These are phyloP conservation scores for Botrytis cinerea DNA, from an alignment of 2,329 filamentous ascomycete species.

Conservation along the genomic window DNA sequence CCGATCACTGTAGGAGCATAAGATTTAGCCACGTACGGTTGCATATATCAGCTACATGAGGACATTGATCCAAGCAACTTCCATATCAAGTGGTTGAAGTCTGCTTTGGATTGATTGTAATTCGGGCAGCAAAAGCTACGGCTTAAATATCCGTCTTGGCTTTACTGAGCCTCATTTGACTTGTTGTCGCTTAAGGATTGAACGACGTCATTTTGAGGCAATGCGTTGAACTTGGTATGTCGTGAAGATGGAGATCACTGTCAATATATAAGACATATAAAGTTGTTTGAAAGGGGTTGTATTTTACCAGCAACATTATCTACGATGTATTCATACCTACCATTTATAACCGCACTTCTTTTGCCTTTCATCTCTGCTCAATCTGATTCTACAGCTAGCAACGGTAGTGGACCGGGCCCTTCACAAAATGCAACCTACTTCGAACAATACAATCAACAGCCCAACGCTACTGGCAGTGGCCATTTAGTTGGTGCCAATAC, in stretches of 20 bases:
- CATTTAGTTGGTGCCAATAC: neutral
- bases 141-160: neutral
- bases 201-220: neutral
- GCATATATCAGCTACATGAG: neutral
- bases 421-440: constrained; percentile 9
- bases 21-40: neutral
- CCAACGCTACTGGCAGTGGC: constrained; percentile 1
- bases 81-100: neutral
- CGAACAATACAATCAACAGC: neutral
- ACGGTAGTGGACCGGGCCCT: neutral
- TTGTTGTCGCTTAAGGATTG: neutral
- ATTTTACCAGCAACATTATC: neutral
- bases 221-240: neutral
- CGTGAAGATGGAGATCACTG: neutral
- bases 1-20: neutral
- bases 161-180: neutral
- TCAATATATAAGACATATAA: neutral
- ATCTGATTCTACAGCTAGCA: neutral
- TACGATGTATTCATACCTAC: neutral
- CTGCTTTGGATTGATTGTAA: neutral
- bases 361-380: neutral
- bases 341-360: neutral
- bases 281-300: neutral
- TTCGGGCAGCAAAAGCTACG: neutral
- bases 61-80: neutral